Evolutionary conservation across 305 asterid genomes (phyloP).

Genomic region (Plantago lanceolata): DNA sequence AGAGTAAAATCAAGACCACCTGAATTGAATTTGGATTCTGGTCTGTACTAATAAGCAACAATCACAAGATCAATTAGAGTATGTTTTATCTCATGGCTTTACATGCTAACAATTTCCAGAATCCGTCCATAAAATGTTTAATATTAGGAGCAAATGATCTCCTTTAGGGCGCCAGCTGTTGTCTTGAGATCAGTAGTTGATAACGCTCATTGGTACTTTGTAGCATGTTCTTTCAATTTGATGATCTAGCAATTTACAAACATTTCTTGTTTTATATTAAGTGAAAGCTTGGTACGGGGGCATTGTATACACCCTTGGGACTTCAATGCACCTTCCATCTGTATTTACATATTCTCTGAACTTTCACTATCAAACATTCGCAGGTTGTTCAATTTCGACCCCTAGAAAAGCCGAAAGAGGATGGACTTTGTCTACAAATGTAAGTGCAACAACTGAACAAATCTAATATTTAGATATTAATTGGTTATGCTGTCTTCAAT

Average conservation of each 20-base stretch:
- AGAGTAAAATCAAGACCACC: neutral
- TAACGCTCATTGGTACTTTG: neutral
- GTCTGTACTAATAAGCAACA: neutral
- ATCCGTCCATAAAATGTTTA: neutral
- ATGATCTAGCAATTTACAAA: neutral
- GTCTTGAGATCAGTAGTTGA: no score
- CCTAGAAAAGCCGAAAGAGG: constrained; percentile 46
- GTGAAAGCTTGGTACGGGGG: neutral
- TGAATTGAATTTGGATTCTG: neutral
- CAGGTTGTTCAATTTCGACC: constrained; percentile 46
- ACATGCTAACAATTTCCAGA: neutral
- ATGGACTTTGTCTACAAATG: constrained; percentile 39
- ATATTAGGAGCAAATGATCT: neutral
- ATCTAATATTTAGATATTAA: neutral
- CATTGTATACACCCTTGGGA: neutral
- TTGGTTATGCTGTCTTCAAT: neutral
- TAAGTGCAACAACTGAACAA: constrained; percentile 25
- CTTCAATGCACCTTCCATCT: neutral
- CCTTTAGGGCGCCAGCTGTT: neutral
- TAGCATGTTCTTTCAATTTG: neutral
- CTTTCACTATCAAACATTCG: constrained; percentile 10
- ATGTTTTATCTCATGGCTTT: neutral
- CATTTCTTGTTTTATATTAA: neutral
- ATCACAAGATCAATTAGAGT: no score
- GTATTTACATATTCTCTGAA: neutral